Evolutionary conservation across 2,329 filamentous ascomycete genomes (phyloP).

Genomic region (Aspergillus vadensis): DNA sequence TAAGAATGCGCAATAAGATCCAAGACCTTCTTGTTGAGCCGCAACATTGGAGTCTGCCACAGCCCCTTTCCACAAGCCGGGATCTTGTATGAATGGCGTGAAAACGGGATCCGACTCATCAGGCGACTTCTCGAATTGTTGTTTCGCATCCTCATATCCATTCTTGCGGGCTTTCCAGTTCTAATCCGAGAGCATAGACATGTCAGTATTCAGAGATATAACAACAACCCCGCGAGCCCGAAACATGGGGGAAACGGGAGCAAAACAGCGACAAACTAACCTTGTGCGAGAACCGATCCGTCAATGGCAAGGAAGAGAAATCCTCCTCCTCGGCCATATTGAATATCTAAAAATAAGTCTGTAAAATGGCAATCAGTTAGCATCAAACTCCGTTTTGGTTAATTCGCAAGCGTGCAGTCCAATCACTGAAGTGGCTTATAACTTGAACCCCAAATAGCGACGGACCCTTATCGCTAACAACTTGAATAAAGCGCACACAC

Average conservation of each 20-base stretch:
- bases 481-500: background rate
- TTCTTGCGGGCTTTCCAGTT: conserved; percentile 96
- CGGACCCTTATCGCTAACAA: background rate
- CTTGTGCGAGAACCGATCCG: conserved; percentile 48
- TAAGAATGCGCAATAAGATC: conserved; percentile 84
- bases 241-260: too few species aligned
- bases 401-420: too few species aligned
- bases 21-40: conserved; percentile 89
- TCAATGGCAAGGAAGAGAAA: conserved; percentile 46
- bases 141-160: conserved; percentile 89
- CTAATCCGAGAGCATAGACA: conserved; percentile 42
- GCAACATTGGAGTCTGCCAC: conserved; percentile 95
- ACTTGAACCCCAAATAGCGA: background rate
- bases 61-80: conserved; percentile 85
- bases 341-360: conserved; percentile 15
- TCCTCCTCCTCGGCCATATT: conserved; percentile 49
- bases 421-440: too few species aligned
- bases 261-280: conserved; percentile 25
- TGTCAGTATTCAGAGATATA: conserved; percentile 23
- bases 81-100: conserved; percentile 81
- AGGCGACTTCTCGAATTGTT: conserved; percentile 80
- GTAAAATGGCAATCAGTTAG: conserved; percentile 6
- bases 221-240: background rate
- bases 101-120: conserved; percentile 86
- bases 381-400: background rate